Conservation (phyloP, 176 grass and related monocot genomes). For the Triticum turgidum region DNA sequence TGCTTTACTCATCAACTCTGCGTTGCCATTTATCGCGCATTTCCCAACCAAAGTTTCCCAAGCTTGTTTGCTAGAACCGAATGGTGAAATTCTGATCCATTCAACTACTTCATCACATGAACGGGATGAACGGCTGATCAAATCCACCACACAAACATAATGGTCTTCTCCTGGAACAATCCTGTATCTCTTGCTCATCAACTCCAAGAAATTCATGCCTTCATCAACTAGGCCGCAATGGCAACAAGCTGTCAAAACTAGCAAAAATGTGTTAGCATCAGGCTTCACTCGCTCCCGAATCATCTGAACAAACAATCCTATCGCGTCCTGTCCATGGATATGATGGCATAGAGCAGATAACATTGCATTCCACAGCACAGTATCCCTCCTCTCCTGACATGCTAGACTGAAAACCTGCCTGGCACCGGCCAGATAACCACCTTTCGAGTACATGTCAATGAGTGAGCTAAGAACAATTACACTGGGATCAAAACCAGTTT, state of each 20-base stretch:
- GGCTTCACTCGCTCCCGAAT: slow-evolving; percentile 40
- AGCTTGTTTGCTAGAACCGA: slow-evolving; percentile 30
- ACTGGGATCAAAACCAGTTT: slow-evolving; percentile 46
- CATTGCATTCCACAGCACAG: slow-evolving; percentile 55
- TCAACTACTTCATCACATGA: slow-evolving; percentile 45
- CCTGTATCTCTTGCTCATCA: slow-evolving; percentile 59
- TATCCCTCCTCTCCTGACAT: slow-evolving; percentile 34
- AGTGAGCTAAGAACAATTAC: slow-evolving; percentile 41
- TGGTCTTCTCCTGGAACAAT: slow-evolving; percentile 58
- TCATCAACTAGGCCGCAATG: slow-evolving; percentile 52
- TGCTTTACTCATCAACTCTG: slow-evolving; percentile 28
- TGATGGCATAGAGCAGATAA: slow-evolving; percentile 63
- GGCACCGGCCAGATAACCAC: slow-evolving; percentile 48
- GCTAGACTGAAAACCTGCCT: slow-evolving; percentile 44
- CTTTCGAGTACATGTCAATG: slow-evolving; percentile 86
- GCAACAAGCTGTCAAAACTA: slow-evolving; percentile 59
- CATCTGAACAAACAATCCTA: slow-evolving; percentile 65
- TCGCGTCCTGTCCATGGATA: slow-evolving; percentile 37
- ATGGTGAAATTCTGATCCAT: slow-evolving; percentile 44
- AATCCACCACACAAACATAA: slow-evolving; percentile 54
- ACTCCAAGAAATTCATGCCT: slow-evolving; percentile 58
- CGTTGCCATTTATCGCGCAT: not conserved
- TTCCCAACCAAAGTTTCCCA: slow-evolving; percentile 49
- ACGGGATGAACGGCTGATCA: slow-evolving; percentile 41
- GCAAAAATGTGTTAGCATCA: slow-evolving; percentile 54